A percentile compares a stretch with the other conserved stretches of the same genome.
phyloP scores from a whole-genome alignment of 2,329 filamentous ascomycete genomes.

The Fusarium liriodendri region DNA sequence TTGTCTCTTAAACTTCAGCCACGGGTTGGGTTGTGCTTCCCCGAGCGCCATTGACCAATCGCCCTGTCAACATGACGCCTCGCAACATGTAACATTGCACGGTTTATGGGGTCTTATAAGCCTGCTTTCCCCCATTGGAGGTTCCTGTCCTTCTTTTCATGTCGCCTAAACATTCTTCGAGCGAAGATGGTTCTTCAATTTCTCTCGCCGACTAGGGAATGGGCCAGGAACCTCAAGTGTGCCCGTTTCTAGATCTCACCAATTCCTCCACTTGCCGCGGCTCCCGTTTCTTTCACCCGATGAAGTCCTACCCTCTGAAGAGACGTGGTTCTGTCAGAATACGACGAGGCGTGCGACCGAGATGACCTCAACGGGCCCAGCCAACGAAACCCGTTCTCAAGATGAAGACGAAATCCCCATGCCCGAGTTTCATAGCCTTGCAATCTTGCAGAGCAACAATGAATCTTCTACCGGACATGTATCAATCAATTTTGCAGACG shows the following conservation, averaged over 20 bases:
- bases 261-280: not conserved
- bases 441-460: constrained; percentile 7
- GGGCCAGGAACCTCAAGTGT: not conserved
- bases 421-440: constrained; percentile 31
- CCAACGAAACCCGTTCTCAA: constrained; percentile 24
- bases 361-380: constrained; percentile 30
- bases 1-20: not conserved
- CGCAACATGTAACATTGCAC: constrained; percentile 6
- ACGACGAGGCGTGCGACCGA: constrained; percentile 17
- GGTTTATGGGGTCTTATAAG: not conserved
- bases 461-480: constrained; percentile 21
- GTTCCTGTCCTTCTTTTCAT: not conserved
- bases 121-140: not conserved
- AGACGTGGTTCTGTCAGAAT: constrained; percentile 30
- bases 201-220: not conserved
- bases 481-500: constrained; percentile 13
- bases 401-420: constrained; percentile 29
- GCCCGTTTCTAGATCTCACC: not conserved
- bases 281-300: not conserved
- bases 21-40: not conserved
- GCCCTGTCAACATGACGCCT: constrained; percentile 16
- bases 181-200: not conserved
- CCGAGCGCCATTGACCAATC: constrained; percentile 31
- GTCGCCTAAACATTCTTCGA: not conserved
- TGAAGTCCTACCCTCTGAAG: not conserved